Evolutionary conservation across 2,329 filamentous ascomycete species (phyloP), one percentile per base, ranked within the genome.

Genomic region (Dothistroma pini): DNA sequence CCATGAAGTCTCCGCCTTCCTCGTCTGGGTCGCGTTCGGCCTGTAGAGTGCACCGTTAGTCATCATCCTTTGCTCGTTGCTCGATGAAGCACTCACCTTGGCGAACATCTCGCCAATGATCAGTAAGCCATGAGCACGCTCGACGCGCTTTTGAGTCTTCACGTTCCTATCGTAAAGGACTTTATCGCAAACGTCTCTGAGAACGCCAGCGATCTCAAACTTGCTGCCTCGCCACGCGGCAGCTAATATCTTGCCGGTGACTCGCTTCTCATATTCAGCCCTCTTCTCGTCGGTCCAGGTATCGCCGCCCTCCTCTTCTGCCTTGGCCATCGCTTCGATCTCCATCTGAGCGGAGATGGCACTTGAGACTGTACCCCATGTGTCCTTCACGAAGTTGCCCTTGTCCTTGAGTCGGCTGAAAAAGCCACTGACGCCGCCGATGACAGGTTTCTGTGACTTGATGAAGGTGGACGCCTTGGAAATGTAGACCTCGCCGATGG

Each of bases 211-310:
- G 67, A 99, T 97, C 82, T 99, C 95, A 72, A 96, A 97, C 79
- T 95, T 96, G 83, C 89, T 93, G 52, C 95, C 95, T 66, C 92
- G 83, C 95, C 95, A 99, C 11, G 95, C 95, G 2, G 95, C 95
- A 4, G 92, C 96, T 44, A 99, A 84, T 67, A 99, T 97, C 84
- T 99, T 99, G 72, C 95, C 95, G 10, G 95, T 99, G 25, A 97
- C 93, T 69, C 89, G 87, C 73, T 93, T 89, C 82, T 97, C 95
- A 72, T 96, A 97, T 79, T 99, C 95, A 48, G 88, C 88, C 78
- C 93, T 92, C 81, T 90, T 93, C 86, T 97, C 95, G 65, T 99
- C 95, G 0, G 95, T 97, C 95, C 95, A 99, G 63, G 96, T 92
- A 59, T 97, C 95, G 54, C 95, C 95, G 57, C 93, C 95, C 72